These are phyloP conservation scores for Pisolithus thermaeus DNA, from an alignment of 1,284 basidiomycete genomes.

Conservation along the genomic window DNA sequence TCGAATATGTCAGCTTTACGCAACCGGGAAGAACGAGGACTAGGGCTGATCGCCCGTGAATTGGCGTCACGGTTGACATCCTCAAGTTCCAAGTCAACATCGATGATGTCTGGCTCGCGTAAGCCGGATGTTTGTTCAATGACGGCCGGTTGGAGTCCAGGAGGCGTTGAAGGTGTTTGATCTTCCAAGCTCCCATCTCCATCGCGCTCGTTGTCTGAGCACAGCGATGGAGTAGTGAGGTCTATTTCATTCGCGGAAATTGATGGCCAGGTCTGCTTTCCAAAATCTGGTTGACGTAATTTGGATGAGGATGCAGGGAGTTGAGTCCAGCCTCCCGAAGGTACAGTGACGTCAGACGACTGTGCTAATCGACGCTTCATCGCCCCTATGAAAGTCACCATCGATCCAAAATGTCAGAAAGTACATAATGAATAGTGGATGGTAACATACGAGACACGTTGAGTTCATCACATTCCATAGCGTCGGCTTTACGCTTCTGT, in stretches of 20 bases:
- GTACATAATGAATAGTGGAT: background rate
- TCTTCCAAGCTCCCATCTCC: constrained; percentile 44
- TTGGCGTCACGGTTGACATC: constrained; percentile 1
- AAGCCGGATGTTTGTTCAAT: background rate
- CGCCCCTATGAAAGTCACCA: background rate
- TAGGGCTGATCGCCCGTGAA: constrained; percentile 5
- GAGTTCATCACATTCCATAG: constrained; percentile 10
- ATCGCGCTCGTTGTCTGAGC: constrained; percentile 56
- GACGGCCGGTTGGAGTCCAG: constrained; percentile 15
- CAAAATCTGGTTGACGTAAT: constrained; percentile 2
- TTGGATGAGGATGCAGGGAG: constrained; percentile 6
- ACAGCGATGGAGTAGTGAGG: constrained; percentile 58
- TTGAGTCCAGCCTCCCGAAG: background rate
- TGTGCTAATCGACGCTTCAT: constrained; percentile 18
- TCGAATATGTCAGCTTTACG: constrained; percentile 39
- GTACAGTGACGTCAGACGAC: constrained; percentile 2
- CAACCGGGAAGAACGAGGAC: constrained; percentile 10
- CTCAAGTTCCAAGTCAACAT: constrained; percentile 32
- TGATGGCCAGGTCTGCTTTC: constrained; percentile 2
- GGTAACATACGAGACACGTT: constrained; percentile 12
- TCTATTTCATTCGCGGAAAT: constrained; percentile 25
- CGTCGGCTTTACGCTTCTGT: constrained; percentile 23
- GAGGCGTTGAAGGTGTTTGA: constrained; percentile 38
- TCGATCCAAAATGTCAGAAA: constrained; percentile 2
- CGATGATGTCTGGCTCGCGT: constrained; percentile 27